phyloP scores from a whole-genome alignment of 2,329 filamentous ascomycete species.

The Talaromyces sp. region DNA sequence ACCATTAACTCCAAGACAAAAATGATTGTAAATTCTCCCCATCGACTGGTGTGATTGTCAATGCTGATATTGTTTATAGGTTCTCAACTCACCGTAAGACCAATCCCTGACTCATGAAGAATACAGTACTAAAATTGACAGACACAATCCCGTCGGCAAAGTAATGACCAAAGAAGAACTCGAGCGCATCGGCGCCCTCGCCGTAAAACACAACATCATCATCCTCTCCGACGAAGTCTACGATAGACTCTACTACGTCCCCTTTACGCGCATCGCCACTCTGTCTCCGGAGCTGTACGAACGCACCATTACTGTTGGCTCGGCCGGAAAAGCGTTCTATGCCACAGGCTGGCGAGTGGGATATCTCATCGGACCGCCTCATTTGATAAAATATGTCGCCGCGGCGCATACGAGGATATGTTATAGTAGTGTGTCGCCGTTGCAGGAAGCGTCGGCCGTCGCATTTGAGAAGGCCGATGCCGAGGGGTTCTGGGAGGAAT shows the following conservation, averaged over 20 bases:
- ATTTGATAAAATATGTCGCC: constrained; percentile 86
- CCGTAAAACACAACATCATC: constrained; percentile 88
- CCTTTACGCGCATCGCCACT: constrained; percentile 88
- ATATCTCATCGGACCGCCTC: constrained; percentile 84
- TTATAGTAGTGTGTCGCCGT: constrained; percentile 86
- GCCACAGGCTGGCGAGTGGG: constrained; percentile 96
- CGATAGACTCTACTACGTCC: constrained; percentile 89
- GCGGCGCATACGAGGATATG: constrained; percentile 95
- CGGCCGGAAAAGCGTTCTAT: constrained; percentile 97
- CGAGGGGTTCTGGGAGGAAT: constrained; percentile 81
- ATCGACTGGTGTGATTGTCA: background rate
- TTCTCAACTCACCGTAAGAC: constrained; percentile 50
- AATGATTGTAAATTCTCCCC: constrained; percentile 75
- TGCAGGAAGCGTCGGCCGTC: constrained; percentile 91
- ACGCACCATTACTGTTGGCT: constrained; percentile 88
- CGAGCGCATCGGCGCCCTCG: constrained; percentile 77
- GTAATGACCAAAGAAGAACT: constrained; percentile 84
- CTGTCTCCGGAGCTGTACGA: constrained; percentile 84
- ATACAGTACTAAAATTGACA: constrained; percentile 20
- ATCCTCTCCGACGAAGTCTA: constrained; percentile 93
- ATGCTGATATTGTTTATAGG: constrained; percentile 26
- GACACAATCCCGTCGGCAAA: constrained; percentile 93
- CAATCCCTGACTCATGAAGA: background rate
- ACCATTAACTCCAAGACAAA: constrained; percentile 83
- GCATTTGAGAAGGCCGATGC: constrained; percentile 88